Evolutionary conservation across 2,329 filamentous ascomycete species (phyloP).

Genomic region (Talaromyces sp.): DNA sequence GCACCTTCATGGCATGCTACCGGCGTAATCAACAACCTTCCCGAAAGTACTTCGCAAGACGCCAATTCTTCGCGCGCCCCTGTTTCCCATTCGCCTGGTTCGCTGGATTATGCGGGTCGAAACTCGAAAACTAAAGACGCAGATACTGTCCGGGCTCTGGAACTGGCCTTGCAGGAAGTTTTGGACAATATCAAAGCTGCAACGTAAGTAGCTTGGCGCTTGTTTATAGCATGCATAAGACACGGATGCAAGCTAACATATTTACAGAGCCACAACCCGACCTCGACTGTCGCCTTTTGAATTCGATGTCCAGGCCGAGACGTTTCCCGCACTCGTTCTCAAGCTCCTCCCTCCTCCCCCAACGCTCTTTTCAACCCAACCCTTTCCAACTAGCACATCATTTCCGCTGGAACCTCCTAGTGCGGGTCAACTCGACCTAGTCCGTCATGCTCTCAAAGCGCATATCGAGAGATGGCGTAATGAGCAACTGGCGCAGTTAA

Average conservation of each 20-base stretch:
- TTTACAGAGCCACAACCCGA: neutral
- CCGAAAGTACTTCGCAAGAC: constrained; percentile 46
- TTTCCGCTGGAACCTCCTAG: constrained; percentile 77
- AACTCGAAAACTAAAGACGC: constrained; percentile 61
- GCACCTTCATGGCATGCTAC: constrained; percentile 69
- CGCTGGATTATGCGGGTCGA: constrained; percentile 57
- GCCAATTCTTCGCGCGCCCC: constrained; percentile 27
- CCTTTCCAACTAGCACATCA: constrained; percentile 69
- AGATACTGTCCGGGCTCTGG: constrained; percentile 76
- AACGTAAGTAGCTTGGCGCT: constrained; percentile 53
- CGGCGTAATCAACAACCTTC: constrained; percentile 71
- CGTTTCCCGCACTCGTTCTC: constrained; percentile 79
- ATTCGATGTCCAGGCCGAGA: constrained; percentile 78
- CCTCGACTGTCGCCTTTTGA: constrained; percentile 52
- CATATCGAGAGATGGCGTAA: constrained; percentile 63
- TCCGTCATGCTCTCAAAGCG: constrained; percentile 62
- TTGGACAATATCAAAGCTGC: constrained; percentile 76
- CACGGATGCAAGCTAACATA: neutral
- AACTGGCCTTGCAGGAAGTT: constrained; percentile 78
- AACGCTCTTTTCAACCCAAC: constrained; percentile 74
- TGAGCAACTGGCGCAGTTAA: constrained; percentile 31
- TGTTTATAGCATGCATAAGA: neutral
- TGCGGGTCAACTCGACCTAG: constrained; percentile 65
- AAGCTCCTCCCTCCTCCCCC: constrained; percentile 75
- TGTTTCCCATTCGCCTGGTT: constrained; percentile 30